Conservation (phyloP, 805 yeast species). For the Pichia pseudocactophila region DNA sequence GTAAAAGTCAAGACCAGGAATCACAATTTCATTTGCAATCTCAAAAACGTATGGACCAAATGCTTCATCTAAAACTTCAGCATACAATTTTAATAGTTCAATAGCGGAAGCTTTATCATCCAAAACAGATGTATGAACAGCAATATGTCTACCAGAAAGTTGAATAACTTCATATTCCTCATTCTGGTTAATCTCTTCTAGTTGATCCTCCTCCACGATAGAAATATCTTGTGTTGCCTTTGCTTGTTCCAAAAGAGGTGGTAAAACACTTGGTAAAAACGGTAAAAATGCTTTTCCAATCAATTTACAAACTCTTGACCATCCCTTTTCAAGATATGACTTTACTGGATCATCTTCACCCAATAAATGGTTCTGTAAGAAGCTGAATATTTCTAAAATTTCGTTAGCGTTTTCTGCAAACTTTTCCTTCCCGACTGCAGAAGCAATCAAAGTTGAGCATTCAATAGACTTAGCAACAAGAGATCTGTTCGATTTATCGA, state of each 20-base stretch:
- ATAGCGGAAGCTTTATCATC: conserved; percentile 93
- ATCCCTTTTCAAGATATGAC: conserved; percentile 83
- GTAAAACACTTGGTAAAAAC: conserved; percentile 73
- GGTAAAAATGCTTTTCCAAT: conserved; percentile 83
- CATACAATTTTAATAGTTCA: conserved; percentile 77
- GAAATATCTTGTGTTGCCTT: conserved; percentile 85
- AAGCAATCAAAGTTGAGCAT: conserved; percentile 88
- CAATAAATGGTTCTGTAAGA: conserved; percentile 47
- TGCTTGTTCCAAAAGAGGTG: conserved; percentile 81
- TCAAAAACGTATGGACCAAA: conserved; percentile 80
- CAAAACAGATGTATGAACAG: conserved; percentile 87
- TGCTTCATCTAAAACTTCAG: conserved; percentile 70
- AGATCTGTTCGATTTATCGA: conserved; percentile 68
- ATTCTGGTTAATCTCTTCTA: conserved; percentile 68
- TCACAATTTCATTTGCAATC: conserved; percentile 65
- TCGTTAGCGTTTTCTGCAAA: conserved; percentile 69
- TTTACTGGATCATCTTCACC: conserved; percentile 84
- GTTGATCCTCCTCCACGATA: conserved; percentile 80
- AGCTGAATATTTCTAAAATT: conserved; percentile 60
- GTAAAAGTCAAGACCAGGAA: conserved; percentile 86
- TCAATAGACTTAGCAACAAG: conserved; percentile 91
- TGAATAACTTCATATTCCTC: conserved; percentile 95
- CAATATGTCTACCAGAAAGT: conserved; percentile 84
- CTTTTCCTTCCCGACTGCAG: conserved; percentile 90
- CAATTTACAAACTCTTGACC: conserved; percentile 89